Percentiles rank a stretch among this genome's conserved stretches.
These are phyloP conservation scores for Naganishia sp. DNA, from an alignment of 1,284 basidiomycete species.

Conservation along the genomic window DNA sequence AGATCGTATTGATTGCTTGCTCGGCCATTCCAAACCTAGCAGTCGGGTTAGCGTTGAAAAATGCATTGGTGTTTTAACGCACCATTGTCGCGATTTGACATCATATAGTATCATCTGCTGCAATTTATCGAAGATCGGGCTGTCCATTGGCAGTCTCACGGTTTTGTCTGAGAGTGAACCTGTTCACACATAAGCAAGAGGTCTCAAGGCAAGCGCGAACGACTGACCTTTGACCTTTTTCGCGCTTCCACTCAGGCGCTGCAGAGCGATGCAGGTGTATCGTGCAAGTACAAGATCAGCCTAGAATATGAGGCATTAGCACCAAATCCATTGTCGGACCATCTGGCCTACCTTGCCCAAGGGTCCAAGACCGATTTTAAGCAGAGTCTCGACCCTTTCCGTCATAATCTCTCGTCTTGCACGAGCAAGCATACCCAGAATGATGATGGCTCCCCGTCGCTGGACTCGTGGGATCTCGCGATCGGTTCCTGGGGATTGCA, in stretches of 20 bases:
- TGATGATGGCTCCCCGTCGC: constrained; percentile 87
- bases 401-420: constrained; percentile 82
- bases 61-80: constrained; percentile 12
- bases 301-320: constrained; percentile 53
- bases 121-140: constrained; percentile 79
- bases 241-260: constrained; percentile 86
- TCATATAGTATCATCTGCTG: constrained; percentile 75
- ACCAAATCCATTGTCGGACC: neutral
- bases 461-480: constrained; percentile 76
- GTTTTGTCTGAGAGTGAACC: constrained; percentile 86
- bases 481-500: constrained; percentile 62
- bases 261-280: constrained; percentile 91
- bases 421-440: constrained; percentile 91
- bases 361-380: constrained; percentile 84
- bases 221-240: constrained; percentile 90
- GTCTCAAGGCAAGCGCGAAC: neutral
- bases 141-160: constrained; percentile 84
- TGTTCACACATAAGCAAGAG: constrained; percentile 16
- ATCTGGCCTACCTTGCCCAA: constrained; percentile 69
- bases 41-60: neutral
- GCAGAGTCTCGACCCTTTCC: constrained; percentile 79
- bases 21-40: constrained; percentile 85
- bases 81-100: constrained; percentile 82
- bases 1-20: constrained; percentile 94
- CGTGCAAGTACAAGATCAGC: constrained; percentile 83